A percentile compares a stretch with the other conserved stretches of the same genome.
Evolutionary conservation across 495 filamentous ascomycete genomes (phyloP).

Genomic region (Penicillium riverlandense): DNA sequence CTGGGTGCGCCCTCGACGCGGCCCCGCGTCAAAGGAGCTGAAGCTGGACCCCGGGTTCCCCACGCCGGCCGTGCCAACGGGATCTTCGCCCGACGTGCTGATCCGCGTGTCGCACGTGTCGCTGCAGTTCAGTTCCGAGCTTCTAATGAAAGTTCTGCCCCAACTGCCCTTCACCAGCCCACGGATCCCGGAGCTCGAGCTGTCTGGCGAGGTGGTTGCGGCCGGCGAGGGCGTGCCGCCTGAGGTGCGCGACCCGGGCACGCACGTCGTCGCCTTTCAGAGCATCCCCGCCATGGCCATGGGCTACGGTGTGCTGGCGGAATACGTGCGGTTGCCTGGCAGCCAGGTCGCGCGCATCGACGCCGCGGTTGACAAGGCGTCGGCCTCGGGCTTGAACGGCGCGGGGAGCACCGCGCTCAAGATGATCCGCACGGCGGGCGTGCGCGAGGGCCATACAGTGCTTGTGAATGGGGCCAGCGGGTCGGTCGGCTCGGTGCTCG

Average conservation of each 20-base stretch:
- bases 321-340: conserved; percentile 11
- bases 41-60: conserved; percentile 2
- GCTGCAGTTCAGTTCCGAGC: conserved; percentile 6
- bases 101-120: conserved; percentile 15
- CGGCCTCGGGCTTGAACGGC: conserved; percentile 15
- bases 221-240: conserved; percentile 6
- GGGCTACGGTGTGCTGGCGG: conserved; percentile 11
- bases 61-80: conserved; percentile 4
- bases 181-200: conserved; percentile 12
- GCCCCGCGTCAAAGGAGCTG: conserved; percentile 1
- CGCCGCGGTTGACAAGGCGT: conserved; percentile 11
- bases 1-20: conserved; percentile 7
- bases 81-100: conserved; percentile 8
- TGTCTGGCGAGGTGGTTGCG: conserved; percentile 11
- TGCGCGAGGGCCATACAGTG: conserved; percentile 16
- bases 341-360: conserved; percentile 5
- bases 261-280: conserved; percentile 9
- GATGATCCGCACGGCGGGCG: conserved; percentile 15
- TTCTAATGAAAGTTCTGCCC: conserved; percentile 5
- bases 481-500: conserved; percentile 12
- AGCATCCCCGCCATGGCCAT: conserved; percentile 4
- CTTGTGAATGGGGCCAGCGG: conserved; percentile 21
- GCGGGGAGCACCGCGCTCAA: conserved; percentile 15
- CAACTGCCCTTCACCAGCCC: conserved; percentile 6
- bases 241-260: conserved; percentile 6